phyloP scores from a whole-genome alignment of 208 protist species.

The Crithidia fasciculata region DNA sequence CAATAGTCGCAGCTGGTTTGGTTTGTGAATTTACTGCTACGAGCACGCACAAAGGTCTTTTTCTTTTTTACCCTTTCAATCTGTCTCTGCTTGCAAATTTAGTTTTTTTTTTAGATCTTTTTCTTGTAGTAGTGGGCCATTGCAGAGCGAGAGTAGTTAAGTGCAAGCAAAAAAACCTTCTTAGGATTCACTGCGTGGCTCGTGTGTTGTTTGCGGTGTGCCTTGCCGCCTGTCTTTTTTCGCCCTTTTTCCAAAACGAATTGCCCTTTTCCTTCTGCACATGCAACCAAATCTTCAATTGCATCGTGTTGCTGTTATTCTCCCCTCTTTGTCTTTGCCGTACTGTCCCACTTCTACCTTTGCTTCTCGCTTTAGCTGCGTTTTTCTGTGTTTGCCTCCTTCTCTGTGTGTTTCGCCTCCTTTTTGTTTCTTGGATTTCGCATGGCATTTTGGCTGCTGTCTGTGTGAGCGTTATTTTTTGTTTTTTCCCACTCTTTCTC shows the following conservation, averaged over 20 bases:
- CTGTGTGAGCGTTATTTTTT: background rate
- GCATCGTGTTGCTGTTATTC: background rate
- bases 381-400: background rate
- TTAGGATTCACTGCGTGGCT: too few relatives aligned
- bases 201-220: too few relatives aligned
- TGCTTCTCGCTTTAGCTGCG: background rate
- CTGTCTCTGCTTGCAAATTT: background rate
- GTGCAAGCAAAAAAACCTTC: too few relatives aligned
- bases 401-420: background rate
- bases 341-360: background rate
- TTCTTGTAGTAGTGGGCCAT: conserved; percentile 9
- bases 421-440: background rate
- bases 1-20: too few relatives aligned
- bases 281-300: too few relatives aligned
- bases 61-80: background rate
- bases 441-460: background rate
- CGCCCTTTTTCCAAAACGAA: conserved; percentile 8
- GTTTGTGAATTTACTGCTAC: too few relatives aligned
- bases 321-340: background rate
- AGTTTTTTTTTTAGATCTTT: background rate
- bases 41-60: background rate
- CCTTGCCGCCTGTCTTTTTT: background rate
- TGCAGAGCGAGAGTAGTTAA: background rate
- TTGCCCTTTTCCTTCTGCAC: conserved; percentile 1
- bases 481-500: background rate